A percentile compares a stretch with the other conserved stretches of the same genome.
These are phyloP conservation scores for Stephanodiscus minutulus DNA, from an alignment of 108 stramenopile genomes.

Conservation along the genomic window DNA sequence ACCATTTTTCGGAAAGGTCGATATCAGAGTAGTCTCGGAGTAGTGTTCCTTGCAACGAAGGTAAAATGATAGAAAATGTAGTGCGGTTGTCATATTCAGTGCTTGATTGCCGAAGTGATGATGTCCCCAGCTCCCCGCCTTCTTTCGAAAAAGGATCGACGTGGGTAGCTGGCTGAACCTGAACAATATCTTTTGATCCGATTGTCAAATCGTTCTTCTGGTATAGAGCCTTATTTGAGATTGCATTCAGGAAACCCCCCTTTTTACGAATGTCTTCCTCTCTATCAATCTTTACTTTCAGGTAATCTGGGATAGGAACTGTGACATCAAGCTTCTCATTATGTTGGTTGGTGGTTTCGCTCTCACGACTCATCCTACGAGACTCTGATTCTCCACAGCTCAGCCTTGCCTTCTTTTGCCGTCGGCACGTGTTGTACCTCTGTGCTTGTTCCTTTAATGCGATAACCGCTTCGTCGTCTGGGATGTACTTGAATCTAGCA, in stretches of 20 bases:
- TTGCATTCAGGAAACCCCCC: slow-evolving; percentile 42
- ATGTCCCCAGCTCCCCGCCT: slow-evolving; percentile 68
- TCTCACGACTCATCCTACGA: slow-evolving; percentile 43
- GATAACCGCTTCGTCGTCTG: slow-evolving; percentile 72
- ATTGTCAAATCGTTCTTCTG: slow-evolving; percentile 59
- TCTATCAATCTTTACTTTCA: slow-evolving; percentile 72
- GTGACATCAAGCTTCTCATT: slow-evolving; percentile 45
- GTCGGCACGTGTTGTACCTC: slow-evolving; percentile 60
- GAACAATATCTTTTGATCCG: slow-evolving; percentile 67
- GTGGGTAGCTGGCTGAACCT: slow-evolving; percentile 82
- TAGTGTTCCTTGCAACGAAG: slow-evolving; percentile 29
- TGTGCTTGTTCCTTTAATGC: slow-evolving; percentile 80
- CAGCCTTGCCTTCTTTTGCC: slow-evolving; percentile 38
- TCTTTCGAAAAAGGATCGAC: slow-evolving; percentile 66
- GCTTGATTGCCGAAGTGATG: slow-evolving; percentile 68
- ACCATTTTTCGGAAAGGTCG: slow-evolving; percentile 68
- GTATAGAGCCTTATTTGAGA: slow-evolving; percentile 29
- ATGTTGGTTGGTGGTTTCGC: slow-evolving; percentile 20
- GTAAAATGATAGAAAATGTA: slow-evolving; percentile 74
- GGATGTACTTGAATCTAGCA: slow-evolving; percentile 53
- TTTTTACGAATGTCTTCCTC: slow-evolving; percentile 59
- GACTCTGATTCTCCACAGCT: slow-evolving; percentile 49
- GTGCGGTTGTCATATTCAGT: slow-evolving; percentile 56
- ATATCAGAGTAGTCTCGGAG: slow-evolving; percentile 37
- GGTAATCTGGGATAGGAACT: slow-evolving; percentile 55